Percentiles rank a stretch among this genome's conserved stretches.
Conservation (phyloP, 352 stramenopile species). For the Pythium insidiosum region DNA sequence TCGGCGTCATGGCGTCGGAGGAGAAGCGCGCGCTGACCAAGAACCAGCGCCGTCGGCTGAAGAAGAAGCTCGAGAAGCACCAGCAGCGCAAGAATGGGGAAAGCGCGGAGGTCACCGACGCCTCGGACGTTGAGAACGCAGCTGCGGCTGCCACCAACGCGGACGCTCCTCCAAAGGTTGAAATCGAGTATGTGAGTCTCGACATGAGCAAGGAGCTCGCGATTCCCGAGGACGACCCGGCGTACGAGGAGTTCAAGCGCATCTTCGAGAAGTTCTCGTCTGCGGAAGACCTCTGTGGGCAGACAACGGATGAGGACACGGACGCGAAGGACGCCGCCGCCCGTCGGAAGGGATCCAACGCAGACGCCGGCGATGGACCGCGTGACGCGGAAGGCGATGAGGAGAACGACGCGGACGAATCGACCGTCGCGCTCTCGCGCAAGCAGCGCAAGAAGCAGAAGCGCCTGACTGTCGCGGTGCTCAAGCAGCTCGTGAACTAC, state of each 20-base stretch:
- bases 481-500: constrained; percentile 93
- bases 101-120: too few relatives aligned
- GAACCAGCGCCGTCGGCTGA: constrained; percentile 71
- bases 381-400: constrained; percentile 8
- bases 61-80: constrained; percentile 81
- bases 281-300: constrained; percentile 70
- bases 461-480: constrained; percentile 91
- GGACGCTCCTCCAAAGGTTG: constrained; percentile 24
- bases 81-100: constrained; percentile 10
- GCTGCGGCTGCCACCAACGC: not conserved
- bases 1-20: constrained; percentile 14
- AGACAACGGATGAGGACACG: constrained; percentile 35
- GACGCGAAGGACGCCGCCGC: constrained; percentile 2
- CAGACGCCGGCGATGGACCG: constrained; percentile 6
- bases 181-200: constrained; percentile 81
- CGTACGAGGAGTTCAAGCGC: constrained; percentile 82
- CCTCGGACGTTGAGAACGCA: not conserved
- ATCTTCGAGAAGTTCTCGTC: constrained; percentile 84
- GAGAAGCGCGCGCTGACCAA: constrained; percentile 52
- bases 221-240: constrained; percentile 49
- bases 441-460: constrained; percentile 93
- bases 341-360: constrained; percentile 5
- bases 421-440: constrained; percentile 62
- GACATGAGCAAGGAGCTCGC: constrained; percentile 59
- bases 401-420: constrained; percentile 18